These are phyloP conservation scores for Cladophialophora exuberans DNA, from an alignment of 2,329 filamentous ascomycete species.

Conservation along the genomic window DNA sequence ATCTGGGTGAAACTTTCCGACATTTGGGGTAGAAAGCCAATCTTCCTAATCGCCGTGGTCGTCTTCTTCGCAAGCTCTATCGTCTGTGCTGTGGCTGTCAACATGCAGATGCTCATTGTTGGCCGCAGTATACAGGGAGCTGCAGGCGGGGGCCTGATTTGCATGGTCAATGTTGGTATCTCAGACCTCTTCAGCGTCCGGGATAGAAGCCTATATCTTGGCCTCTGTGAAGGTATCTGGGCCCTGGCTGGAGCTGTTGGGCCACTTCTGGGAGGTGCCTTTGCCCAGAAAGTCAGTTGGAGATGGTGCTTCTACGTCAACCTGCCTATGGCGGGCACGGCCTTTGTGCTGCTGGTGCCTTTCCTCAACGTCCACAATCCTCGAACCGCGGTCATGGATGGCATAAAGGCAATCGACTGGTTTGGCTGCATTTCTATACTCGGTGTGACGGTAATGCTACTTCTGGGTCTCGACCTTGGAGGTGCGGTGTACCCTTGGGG, in stretches of 20 bases:
- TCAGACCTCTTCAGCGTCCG: conserved; percentile 59
- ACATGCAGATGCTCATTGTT: conserved; percentile 57
- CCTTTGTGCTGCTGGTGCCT: conserved; percentile 54
- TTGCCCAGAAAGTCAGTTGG: conserved; percentile 50
- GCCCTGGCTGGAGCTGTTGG: conserved; percentile 57
- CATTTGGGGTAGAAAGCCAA: conserved; percentile 62
- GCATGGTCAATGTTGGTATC: conserved; percentile 58
- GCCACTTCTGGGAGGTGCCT: conserved; percentile 57
- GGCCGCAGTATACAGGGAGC: conserved; percentile 59
- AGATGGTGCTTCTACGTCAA: conserved; percentile 63
- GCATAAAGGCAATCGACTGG: conserved; percentile 55
- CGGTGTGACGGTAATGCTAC: conserved; percentile 80
- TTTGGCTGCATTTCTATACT: conserved; percentile 66
- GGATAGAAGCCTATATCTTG: conserved; percentile 54
- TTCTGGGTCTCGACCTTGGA: conserved; percentile 84
- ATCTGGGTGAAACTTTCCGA: conserved; percentile 69
- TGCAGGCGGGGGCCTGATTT: conserved; percentile 57
- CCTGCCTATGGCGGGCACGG: conserved; percentile 53
- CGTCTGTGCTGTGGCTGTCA: conserved; percentile 52
- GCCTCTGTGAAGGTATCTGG: conserved; percentile 58
- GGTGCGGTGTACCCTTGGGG: conserved; percentile 75
- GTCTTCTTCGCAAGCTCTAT: conserved; percentile 56
- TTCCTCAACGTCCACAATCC: conserved; percentile 61
- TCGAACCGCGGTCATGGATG: conserved; percentile 49
- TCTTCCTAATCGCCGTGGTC: conserved; percentile 52